These are phyloP conservation scores for Athelia sp. DNA, from an alignment of 1,284 basidiomycete genomes.

Conservation along the genomic window DNA sequence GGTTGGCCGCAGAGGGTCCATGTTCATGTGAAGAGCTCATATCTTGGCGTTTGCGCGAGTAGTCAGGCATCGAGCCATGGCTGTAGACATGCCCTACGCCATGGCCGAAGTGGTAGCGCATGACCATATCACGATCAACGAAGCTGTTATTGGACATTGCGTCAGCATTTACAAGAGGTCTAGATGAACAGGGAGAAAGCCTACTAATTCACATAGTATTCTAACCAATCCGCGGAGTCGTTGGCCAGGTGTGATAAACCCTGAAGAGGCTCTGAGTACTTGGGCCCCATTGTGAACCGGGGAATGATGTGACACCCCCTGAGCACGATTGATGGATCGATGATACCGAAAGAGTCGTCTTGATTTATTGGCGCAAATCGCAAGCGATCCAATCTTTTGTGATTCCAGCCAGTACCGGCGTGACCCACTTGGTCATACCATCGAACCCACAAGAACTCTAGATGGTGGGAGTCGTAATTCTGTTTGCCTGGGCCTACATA, in stretches of 20 bases:
- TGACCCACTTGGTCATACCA: not conserved
- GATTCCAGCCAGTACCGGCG: not conserved
- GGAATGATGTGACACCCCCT: not conserved
- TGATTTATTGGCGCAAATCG: not conserved
- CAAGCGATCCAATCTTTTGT: not conserved
- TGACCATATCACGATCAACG: no score
- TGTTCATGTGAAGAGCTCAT: no score
- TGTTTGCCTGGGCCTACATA: not conserved
- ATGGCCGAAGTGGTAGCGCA: no score
- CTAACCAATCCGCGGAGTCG: conserved; percentile 8
- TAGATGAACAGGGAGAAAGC: no score
- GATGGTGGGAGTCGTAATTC: not conserved
- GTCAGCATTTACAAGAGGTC: no score
- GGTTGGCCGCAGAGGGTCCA: no score
- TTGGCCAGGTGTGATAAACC: conserved; percentile 5
- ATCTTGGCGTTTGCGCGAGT: no score
- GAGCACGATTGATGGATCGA: not conserved
- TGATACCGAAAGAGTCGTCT: not conserved
- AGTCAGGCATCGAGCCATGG: no score
- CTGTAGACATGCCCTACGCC: no score
- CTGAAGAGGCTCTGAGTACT: conserved; percentile 6
- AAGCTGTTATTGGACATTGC: no score
- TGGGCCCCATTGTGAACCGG: conserved; percentile 23
- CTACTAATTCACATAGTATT: conserved; percentile 15
- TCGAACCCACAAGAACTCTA: not conserved